Evolutionary conservation across 192 early-diverging fungal species (phyloP).

Genomic region (Coemansia sp.): DNA sequence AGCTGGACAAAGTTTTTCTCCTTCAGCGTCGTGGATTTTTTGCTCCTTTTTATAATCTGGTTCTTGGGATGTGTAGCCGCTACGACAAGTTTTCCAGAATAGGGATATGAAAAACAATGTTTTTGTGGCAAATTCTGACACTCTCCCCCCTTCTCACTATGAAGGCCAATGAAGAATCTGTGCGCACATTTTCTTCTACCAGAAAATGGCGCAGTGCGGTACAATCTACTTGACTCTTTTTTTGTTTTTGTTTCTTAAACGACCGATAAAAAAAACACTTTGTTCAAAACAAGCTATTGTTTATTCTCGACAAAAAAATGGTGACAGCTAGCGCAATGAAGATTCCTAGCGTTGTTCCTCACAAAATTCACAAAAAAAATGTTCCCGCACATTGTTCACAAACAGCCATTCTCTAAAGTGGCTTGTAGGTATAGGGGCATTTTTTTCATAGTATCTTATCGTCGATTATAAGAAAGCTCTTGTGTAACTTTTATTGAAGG

Average conservation of each 20-base stretch:
- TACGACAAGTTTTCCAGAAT: conserved; percentile 4
- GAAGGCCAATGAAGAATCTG: neutral
- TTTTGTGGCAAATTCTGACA: neutral
- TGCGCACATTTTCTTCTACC: neutral
- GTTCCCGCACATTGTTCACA: neutral
- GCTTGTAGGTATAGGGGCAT: neutral
- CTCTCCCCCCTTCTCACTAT: neutral
- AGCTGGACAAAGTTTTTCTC: conserved; percentile 6
- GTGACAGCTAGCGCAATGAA: no score
- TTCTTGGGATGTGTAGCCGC: neutral
- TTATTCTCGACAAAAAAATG: neutral
- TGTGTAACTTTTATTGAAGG: no score
- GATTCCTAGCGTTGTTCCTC: no score
- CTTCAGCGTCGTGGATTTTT: no score
- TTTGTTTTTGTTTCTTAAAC: neutral
- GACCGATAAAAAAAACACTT: conserved; percentile 3
- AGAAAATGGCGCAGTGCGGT: neutral
- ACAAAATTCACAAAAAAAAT: neutral
- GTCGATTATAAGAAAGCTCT: no score
- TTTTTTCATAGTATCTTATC: neutral
- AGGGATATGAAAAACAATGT: neutral
- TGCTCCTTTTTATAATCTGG: neutral
- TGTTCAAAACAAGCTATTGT: no score
- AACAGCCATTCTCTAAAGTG: neutral
- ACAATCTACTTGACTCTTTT: neutral